These are phyloP conservation scores for Teunomyces cretensis DNA, from an alignment of 805 yeast genomes.

Conservation along the genomic window DNA sequence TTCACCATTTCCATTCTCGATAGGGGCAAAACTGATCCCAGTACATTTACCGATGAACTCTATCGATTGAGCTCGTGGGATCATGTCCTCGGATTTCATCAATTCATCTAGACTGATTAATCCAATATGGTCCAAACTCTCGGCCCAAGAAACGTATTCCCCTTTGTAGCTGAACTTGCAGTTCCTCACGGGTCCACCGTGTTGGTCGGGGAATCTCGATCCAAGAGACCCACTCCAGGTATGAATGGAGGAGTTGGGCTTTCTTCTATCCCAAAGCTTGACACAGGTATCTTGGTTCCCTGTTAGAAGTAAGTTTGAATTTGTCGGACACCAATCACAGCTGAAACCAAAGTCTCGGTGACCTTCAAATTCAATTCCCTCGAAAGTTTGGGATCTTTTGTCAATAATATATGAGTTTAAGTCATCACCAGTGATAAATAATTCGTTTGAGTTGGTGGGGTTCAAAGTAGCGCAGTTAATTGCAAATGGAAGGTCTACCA, in stretches of 20 bases:
- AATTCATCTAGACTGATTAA: conserved; percentile 40
- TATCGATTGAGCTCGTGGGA: conserved; percentile 43
- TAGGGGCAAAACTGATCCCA: conserved; percentile 50
- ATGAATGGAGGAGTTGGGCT: conserved; percentile 20
- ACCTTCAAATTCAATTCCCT: conserved; percentile 30
- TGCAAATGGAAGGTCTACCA: conserved; percentile 42
- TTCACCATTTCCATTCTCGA: conserved; percentile 46
- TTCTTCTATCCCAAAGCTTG: conserved; percentile 52
- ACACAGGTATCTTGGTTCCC: conserved; percentile 65
- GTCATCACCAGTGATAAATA: conserved; percentile 53
- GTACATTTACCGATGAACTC: conserved; percentile 59
- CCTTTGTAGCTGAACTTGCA: conserved; percentile 50
- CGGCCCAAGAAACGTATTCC: conserved; percentile 52
- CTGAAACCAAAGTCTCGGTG: conserved; percentile 59
- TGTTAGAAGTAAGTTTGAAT: conserved; percentile 46
- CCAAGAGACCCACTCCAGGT: conserved; percentile 40
- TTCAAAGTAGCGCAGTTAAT: conserved; percentile 48
- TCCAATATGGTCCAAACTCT: conserved; percentile 58
- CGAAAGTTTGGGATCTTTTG: conserved; percentile 24
- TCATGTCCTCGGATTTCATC: conserved; percentile 9
- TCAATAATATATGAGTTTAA: conserved; percentile 46
- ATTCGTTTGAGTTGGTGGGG: conserved; percentile 36
- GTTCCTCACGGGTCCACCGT: conserved; percentile 54
- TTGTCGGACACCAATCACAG: conserved; percentile 54
- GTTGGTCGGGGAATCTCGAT: conserved; percentile 14